Evolutionary conservation across 192 early-diverging fungal genomes (phyloP).

Genomic region (Gaertneriomyces sp.): DNA sequence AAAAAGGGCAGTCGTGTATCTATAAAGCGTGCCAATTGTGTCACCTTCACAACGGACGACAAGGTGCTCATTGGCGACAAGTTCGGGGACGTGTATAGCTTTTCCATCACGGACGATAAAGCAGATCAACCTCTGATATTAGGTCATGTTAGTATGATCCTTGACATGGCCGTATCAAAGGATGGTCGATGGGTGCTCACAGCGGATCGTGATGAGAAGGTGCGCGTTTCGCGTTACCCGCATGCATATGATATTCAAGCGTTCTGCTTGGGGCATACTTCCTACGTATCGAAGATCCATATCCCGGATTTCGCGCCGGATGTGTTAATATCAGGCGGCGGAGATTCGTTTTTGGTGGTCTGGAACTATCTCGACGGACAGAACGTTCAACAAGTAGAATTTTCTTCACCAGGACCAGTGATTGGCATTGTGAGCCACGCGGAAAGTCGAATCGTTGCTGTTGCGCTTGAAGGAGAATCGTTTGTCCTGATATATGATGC

Average conservation of each 20-base stretch:
- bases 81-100: constrained; percentile 92
- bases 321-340: constrained; percentile 73
- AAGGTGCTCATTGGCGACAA: constrained; percentile 82
- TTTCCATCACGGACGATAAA: constrained; percentile 30
- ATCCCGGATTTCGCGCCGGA: constrained; percentile 55
- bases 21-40: constrained; percentile 71
- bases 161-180: constrained; percentile 70
- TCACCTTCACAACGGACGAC: constrained; percentile 62
- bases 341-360: constrained; percentile 72
- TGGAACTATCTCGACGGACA: constrained; percentile 70
- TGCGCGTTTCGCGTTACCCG: constrained; percentile 89
- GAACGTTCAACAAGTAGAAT: constrained; percentile 65
- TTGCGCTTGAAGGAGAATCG: constrained; percentile 45
- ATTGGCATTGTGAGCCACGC: neutral
- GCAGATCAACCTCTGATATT: constrained; percentile 52
- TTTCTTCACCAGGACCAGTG: constrained; percentile 33
- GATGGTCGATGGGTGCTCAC: constrained; percentile 75
- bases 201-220: constrained; percentile 96
- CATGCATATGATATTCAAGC: constrained; percentile 83
- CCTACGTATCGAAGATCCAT: constrained; percentile 69
- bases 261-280: constrained; percentile 87
- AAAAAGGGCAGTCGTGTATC: constrained; percentile 17
- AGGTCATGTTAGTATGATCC: constrained; percentile 94
- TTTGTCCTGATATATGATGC: neutral
- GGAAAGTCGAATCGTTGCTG: constrained; percentile 40